These are phyloP conservation scores for Phytophthora aleatoria DNA, from an alignment of 352 stramenopile genomes.

Conservation along the genomic window DNA sequence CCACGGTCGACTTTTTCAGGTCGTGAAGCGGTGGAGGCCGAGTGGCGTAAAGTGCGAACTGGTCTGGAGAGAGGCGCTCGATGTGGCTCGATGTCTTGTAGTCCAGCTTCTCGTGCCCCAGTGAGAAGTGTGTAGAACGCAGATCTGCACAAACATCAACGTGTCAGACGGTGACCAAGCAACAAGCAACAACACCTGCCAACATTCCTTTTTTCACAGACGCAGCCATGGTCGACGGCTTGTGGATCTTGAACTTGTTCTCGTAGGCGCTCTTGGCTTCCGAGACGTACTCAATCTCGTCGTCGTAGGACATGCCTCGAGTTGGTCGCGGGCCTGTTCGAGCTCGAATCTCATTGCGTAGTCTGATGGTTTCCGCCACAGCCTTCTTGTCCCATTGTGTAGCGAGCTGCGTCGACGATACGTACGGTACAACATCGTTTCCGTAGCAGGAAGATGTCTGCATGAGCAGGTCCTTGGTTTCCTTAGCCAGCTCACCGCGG, in stretches of 20 bases:
- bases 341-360: slow-evolving; percentile 73
- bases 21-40: slow-evolving; percentile 55
- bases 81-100: slow-evolving; percentile 81
- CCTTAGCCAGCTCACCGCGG: slow-evolving; percentile 48
- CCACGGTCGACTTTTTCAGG: slow-evolving; percentile 71
- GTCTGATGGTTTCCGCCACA: slow-evolving; percentile 56
- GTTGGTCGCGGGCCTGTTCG: slow-evolving; percentile 58
- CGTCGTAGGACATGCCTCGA: slow-evolving; percentile 74
- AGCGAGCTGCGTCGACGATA: slow-evolving; percentile 70
- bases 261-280: slow-evolving; percentile 72
- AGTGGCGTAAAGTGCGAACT: slow-evolving; percentile 63
- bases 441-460: slow-evolving; percentile 66
- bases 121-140: slow-evolving; percentile 71
- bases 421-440: slow-evolving; percentile 51
- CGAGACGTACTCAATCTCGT: slow-evolving; percentile 80
- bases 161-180: slow-evolving; percentile 4
- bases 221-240: slow-evolving; percentile 73
- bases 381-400: slow-evolving; percentile 69
- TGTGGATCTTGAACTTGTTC: slow-evolving; percentile 76
- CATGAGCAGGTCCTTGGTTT: slow-evolving; percentile 61
- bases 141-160: slow-evolving; percentile 51
- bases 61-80: slow-evolving; percentile 47
- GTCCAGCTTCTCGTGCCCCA: slow-evolving; percentile 68
- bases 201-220: slow-evolving; percentile 74
- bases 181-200: slow-evolving; percentile 5